Conservation (phyloP, 192 early-diverging fungal genomes). For the Lobulomyces angularis region DNA sequence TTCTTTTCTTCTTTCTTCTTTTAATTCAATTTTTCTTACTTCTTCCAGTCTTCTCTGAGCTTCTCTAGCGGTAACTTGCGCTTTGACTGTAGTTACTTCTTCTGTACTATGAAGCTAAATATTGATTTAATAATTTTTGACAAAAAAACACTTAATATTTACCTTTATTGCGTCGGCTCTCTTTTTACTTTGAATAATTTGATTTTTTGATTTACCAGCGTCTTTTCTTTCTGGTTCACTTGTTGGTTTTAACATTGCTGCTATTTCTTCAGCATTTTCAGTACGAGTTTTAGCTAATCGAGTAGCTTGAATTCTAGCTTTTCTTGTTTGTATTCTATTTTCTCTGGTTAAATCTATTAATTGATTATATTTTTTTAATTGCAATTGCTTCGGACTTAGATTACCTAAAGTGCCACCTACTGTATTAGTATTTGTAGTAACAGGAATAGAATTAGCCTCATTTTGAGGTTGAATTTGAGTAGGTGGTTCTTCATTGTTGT, state of each 20-base stretch:
- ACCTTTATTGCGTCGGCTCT: slow-evolving; percentile 28
- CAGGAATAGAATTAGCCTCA: too few relatives aligned
- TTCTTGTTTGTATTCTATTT: slow-evolving; percentile 30
- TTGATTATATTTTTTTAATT: too few relatives aligned
- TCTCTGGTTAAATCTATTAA: slow-evolving; percentile 17
- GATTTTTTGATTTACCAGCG: slow-evolving; percentile 22
- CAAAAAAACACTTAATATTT: not conserved
- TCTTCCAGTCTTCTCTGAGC: slow-evolving; percentile 30
- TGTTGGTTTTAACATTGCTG: not conserved
- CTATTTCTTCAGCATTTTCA: slow-evolving; percentile 17
- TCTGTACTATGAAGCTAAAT: slow-evolving; percentile 19
- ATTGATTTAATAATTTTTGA: not conserved
- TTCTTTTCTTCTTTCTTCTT: slow-evolving; percentile 23
- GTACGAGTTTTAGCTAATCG: slow-evolving; percentile 26
- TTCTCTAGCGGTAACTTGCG: slow-evolving; percentile 32
- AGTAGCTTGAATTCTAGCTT: slow-evolving; percentile 26
- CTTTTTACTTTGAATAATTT: slow-evolving; percentile 18
- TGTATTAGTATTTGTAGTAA: too few relatives aligned
- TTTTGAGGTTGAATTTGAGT: too few relatives aligned
- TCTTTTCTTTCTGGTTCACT: slow-evolving; percentile 24
- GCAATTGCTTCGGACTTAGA: too few relatives aligned
- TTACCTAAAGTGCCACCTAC: too few relatives aligned
- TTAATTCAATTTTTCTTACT: slow-evolving; percentile 20
- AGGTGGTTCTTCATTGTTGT: too few relatives aligned
- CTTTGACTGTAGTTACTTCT: slow-evolving; percentile 30